These are phyloP conservation scores for Rhododendron molle DNA, from an alignment of 148 eudicot species.

Conservation along the genomic window DNA sequence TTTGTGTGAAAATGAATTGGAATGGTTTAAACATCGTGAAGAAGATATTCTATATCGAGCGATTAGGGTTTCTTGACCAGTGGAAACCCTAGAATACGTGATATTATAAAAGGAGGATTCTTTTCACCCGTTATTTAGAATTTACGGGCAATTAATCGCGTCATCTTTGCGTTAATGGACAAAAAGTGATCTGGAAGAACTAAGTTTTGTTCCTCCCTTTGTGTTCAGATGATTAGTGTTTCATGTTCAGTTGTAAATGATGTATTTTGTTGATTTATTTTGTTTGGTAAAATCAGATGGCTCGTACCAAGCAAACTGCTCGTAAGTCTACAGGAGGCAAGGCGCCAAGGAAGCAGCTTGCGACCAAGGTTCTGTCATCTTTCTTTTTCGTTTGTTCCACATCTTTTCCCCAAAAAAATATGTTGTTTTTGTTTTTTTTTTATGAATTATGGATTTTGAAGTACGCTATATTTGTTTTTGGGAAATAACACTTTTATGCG, in stretches of 20 bases:
- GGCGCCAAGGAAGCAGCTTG: constrained; percentile 27
- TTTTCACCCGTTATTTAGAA: background rate
- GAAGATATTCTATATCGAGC: background rate
- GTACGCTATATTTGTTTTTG: background rate
- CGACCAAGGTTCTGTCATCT: constrained; percentile 16
- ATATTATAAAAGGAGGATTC: background rate
- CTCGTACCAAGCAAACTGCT: constrained; percentile 30
- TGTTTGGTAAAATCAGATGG: constrained; percentile 10
- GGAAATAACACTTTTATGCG: background rate
- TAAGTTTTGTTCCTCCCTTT: background rate
- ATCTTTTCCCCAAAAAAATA: background rate
- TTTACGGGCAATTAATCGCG: background rate
- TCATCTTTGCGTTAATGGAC: background rate
- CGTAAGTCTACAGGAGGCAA: constrained; percentile 25
- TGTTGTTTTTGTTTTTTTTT: too few relatives aligned
- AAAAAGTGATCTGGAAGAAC: background rate
- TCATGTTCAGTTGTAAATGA: background rate
- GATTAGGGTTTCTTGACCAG: background rate
- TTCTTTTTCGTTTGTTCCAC: background rate
- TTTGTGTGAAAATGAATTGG: too few relatives aligned
- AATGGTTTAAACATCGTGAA: too few relatives aligned
- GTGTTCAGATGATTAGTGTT: background rate
- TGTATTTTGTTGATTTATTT: background rate
- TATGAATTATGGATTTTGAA: background rate
- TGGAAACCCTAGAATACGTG: background rate